Evolutionary conservation across 108 stramenopile species (phyloP), one percentile per base, ranked within the genome.

Genomic region (Seminavis robusta): DNA sequence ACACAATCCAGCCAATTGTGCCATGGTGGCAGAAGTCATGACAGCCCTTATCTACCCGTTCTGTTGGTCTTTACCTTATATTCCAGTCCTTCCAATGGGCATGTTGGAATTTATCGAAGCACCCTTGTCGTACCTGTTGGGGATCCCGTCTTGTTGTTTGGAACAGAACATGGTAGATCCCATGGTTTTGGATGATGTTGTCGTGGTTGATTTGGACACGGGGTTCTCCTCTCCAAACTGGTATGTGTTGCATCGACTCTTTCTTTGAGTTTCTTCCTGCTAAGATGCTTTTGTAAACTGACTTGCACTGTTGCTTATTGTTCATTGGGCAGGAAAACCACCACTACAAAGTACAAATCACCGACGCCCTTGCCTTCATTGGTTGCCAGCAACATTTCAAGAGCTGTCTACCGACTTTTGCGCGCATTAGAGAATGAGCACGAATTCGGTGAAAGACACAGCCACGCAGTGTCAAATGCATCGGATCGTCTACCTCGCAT

Each of bases 51-150:
- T 80, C n/a, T 93, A 89, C 48, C 91, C 91, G 1, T 93, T 93
- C 60, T 54, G 44, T 6, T 93, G 91, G 91, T 74, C 83, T 31
- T 50, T 89, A n/a, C 91, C 91, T 3, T 93, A 83, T 49, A 81
- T 93, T 66, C 87, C 87, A 9, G 80, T 93, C 16, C 73, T 93
- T 9, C 91, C 91, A 0, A 46, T 73, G 43, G 79, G 61, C 21
- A 93, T 93, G 91, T 54, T 89, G 20, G 87, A 88, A 47, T 79
- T 93, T 54, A 72, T 89, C 33, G 91, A 93, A 38, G 91, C 91
- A 1, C 91, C 91, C 17, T 51, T 93, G 4, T 80, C 85, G 16
- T 93, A 84, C 55, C 71, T 93, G 34, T 54, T 93, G 40, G 91
- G 91, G 11, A 55, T 84, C 45, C 85, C 91, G 21, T 61, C 85